Evolutionary conservation across 345 rosid genomes (phyloP), one percentile per base, ranked within the genome.

Genomic region (Hibiscus tridactylites): DNA sequence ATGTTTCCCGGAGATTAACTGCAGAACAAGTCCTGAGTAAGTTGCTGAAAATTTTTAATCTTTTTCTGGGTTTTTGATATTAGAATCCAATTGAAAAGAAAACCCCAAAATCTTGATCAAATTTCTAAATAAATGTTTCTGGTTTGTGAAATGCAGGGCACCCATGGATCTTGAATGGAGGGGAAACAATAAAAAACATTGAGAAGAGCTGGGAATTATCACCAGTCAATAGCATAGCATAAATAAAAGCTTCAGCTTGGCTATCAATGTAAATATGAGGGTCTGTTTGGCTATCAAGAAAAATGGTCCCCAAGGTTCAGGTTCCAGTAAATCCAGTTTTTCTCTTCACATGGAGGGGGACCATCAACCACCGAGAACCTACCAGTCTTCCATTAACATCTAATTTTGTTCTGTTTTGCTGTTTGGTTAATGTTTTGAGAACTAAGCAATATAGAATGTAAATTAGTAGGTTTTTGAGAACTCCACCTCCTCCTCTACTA

Each of bases 1-100:
- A 90, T 75, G 89, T 79, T 26, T 88, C 90, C n/a, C 79, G 81
- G 65, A 62, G 99, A 71, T 78, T 85, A 11, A 89, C 98, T 1
- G 97, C 91, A 0, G 92, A 90, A 8, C 88, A 95, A 76, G 94
- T 88, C 61, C 79, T 92, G 37, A 82, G 98, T 89, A 75, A 83
- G 96, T 76, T 16, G 9, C 9, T 57, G 3, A 3, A 47, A 11
- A 28, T 10, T 60, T 50, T 31, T n/a, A 52, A 52, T 53, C 1
- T 53, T 8, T 17, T 53, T n/a, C 8, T 53, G 44, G 9, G 42
- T 6, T 37, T 37, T 37, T 37, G 1, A 37, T 37, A 37, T 37
- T 37, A 1, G 42, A 37, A 37, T 37, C 2, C 7, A 37, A 37
- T 37, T 6, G 9, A 37, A 37, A 37, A 37, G 37, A 42, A 8